phyloP scores from a whole-genome alignment of 345 rosid species.

The Rhizophora apiculata region DNA sequence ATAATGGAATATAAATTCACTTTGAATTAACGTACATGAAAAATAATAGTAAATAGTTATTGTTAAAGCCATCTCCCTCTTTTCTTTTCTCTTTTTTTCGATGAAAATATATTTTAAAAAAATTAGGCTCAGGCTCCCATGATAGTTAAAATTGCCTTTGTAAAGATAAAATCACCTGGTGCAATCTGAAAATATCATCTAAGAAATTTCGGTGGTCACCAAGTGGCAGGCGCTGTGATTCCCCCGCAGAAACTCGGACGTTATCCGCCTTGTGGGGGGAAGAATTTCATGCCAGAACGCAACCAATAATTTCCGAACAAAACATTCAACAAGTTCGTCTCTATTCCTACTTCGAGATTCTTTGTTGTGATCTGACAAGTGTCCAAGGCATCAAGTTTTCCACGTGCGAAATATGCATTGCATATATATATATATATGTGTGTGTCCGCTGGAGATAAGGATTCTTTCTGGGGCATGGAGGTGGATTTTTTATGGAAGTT shows the following conservation, averaged over 20 bases:
- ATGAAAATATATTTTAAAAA: too few species aligned
- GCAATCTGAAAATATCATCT: neutral
- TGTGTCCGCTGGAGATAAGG: slow-evolving; percentile 19
- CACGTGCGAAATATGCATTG: slow-evolving; percentile 7
- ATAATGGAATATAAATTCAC: too few species aligned
- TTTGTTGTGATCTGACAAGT: slow-evolving; percentile 24
- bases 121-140: too few species aligned
- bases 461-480: slow-evolving; percentile 17
- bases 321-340: too few species aligned
- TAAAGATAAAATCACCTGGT: too few species aligned
- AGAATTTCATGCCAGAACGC: neutral
- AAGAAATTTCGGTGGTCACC: neutral
- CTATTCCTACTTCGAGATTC: neutral
- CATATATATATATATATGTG: neutral
- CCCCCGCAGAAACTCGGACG: neutral
- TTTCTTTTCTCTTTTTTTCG: too few species aligned
- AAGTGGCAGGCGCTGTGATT: slow-evolving; percentile 26
- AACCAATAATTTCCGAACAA: too few species aligned
- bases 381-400: slow-evolving; percentile 7
- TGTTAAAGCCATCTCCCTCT: too few species aligned
- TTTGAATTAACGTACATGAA: too few species aligned
- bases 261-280: neutral
- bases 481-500: slow-evolving; percentile 15
- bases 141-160: too few species aligned
- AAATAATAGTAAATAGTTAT: too few species aligned